Conservation (phyloP, 805 yeast species). For the Saturnispora quitensis region DNA sequence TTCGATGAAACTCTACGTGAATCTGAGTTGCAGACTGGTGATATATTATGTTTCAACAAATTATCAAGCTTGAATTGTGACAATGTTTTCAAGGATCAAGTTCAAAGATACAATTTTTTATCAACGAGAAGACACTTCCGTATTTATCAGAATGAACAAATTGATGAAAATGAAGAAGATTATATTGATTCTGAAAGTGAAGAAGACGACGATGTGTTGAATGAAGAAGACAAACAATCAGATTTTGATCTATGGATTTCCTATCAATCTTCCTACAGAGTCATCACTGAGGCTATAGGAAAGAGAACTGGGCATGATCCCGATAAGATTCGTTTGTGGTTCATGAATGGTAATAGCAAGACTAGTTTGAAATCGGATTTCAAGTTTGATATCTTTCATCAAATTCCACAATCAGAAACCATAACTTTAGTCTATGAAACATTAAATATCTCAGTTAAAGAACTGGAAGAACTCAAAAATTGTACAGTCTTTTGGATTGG, state of each 20-base stretch:
- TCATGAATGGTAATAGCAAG: conserved; percentile 49
- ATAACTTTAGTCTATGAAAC: conserved; percentile 60
- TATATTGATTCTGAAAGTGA: conserved; percentile 29
- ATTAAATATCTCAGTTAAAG: conserved; percentile 62
- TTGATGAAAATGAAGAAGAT: conserved; percentile 40
- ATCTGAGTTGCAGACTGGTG: conserved; percentile 59
- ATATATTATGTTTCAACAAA: conserved; percentile 38
- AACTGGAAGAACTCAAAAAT: conserved; percentile 66
- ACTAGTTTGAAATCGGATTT: conserved; percentile 39
- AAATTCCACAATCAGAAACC: conserved; percentile 36
- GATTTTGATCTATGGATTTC: conserved; percentile 61
- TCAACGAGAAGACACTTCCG: conserved; percentile 51
- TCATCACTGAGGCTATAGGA: conserved; percentile 56
- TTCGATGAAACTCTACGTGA: conserved; percentile 37
- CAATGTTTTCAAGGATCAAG: conserved; percentile 25
- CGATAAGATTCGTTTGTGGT: conserved; percentile 54
- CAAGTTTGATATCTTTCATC: conserved; percentile 22
- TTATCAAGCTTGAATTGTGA: background rate
- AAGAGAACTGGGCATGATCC: conserved; percentile 45
- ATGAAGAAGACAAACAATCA: background rate
- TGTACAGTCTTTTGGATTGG: conserved; percentile 66
- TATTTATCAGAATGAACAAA: conserved; percentile 35
- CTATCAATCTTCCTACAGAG: conserved; percentile 46
- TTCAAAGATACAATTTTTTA: conserved; percentile 45
- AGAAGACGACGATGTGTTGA: conserved; percentile 1